phyloP scores from a whole-genome alignment of 2,329 filamentous ascomycete genomes.

The Epicoccum nigrum region DNA sequence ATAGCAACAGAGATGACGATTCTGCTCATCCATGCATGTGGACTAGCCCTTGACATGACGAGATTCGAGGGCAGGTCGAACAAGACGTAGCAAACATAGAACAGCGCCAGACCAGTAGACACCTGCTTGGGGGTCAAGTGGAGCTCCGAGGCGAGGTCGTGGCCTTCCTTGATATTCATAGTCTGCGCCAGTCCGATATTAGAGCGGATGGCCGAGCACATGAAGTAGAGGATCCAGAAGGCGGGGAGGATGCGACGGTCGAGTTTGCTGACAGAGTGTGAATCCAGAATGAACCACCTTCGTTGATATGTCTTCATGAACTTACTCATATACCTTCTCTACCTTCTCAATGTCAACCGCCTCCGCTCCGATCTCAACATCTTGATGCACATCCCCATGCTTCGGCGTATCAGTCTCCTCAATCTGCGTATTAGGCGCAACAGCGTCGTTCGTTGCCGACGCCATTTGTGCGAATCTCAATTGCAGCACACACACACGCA shows the following conservation, averaged over 20 bases:
- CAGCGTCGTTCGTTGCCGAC: slow-evolving; percentile 21
- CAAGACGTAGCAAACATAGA: slow-evolving; percentile 90
- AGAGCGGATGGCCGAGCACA: slow-evolving; percentile 88
- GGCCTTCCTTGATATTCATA: slow-evolving; percentile 75
- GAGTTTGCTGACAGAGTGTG: slow-evolving; percentile 55
- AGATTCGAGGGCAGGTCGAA: slow-evolving; percentile 90
- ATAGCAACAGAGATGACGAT: slow-evolving; percentile 88
- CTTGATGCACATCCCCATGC: slow-evolving; percentile 35
- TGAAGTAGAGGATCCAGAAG: slow-evolving; percentile 90
- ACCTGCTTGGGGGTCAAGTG: slow-evolving; percentile 75
- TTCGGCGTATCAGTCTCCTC: slow-evolving; percentile 24
- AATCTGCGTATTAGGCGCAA: slow-evolving; percentile 27
- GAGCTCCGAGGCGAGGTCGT: slow-evolving; percentile 77
- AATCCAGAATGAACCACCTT: background rate
- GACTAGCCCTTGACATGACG: slow-evolving; percentile 83
- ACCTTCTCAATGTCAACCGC: slow-evolving; percentile 45
- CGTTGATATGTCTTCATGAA: background rate
- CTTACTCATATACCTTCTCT: slow-evolving; percentile 47
- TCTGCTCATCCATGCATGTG: slow-evolving; percentile 88
- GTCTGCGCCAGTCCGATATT: slow-evolving; percentile 95
- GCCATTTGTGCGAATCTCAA: slow-evolving; percentile 25
- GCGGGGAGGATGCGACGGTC: slow-evolving; percentile 69
- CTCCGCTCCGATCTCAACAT: slow-evolving; percentile 42
- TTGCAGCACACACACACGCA: background rate
- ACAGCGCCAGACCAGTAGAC: slow-evolving; percentile 82